phyloP scores from a whole-genome alignment of 352 stramenopile species.

The Globisporangium spinosum region DNA sequence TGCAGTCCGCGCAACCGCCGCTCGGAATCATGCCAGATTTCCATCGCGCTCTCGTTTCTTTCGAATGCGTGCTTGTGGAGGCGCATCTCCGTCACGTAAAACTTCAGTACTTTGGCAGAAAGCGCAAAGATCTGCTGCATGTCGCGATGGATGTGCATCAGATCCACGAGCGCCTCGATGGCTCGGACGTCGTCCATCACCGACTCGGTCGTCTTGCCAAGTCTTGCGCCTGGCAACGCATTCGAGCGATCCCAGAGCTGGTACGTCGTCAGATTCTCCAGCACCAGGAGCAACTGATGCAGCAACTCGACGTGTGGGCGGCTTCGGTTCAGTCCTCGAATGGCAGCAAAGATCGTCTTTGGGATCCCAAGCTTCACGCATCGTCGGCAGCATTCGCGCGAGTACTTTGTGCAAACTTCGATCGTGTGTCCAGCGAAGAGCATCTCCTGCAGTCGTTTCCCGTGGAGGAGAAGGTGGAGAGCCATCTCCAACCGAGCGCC shows the following conservation, averaged over 20 bases:
- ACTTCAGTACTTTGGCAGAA: slow-evolving; percentile 51
- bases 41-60: slow-evolving; percentile 2
- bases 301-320: slow-evolving; percentile 94
- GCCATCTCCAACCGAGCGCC: slow-evolving; percentile 63
- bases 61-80: slow-evolving; percentile 17
- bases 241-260: slow-evolving; percentile 23
- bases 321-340: slow-evolving; percentile 93
- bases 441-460: slow-evolving; percentile 89
- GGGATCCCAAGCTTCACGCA: slow-evolving; percentile 87
- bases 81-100: slow-evolving; percentile 45
- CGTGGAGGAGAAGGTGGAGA: slow-evolving; percentile 68
- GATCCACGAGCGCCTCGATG: slow-evolving; percentile 89
- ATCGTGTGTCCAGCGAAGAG: slow-evolving; percentile 90
- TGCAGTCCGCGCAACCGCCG: slow-evolving; percentile 45
- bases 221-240: slow-evolving; percentile 13
- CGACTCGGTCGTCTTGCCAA: slow-evolving; percentile 38
- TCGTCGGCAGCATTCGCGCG: slow-evolving; percentile 84
- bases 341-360: slow-evolving; percentile 89
- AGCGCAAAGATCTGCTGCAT: slow-evolving; percentile 83
- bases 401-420: slow-evolving; percentile 90
- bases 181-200: slow-evolving; percentile 54
- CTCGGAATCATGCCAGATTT: slow-evolving; percentile 49
- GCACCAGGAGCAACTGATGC: slow-evolving; percentile 73
- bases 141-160: slow-evolving; percentile 94
- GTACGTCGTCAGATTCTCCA: slow-evolving; percentile 88